Conservation (phyloP, 768 basidiomycete species). For the Baorangia bicolor region DNA sequence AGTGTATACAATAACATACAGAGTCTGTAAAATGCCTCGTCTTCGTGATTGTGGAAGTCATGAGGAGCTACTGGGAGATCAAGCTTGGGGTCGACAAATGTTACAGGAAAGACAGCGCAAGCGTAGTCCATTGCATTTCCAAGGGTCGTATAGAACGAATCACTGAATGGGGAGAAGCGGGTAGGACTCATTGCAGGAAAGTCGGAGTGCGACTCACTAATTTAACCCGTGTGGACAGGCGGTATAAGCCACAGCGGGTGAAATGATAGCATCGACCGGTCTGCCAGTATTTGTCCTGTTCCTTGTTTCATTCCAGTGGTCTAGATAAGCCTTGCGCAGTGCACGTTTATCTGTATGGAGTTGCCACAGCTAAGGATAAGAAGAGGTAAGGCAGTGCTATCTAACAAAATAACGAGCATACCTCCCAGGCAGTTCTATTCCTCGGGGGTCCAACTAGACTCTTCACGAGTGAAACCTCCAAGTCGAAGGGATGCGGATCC, state of each 20-base stretch:
- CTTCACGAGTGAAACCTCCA: constrained; percentile 44
- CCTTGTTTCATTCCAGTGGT: constrained; percentile 49
- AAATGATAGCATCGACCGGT: constrained; percentile 53
- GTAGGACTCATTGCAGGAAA: constrained; percentile 13
- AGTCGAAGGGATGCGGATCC: constrained; percentile 37
- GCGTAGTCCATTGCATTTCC: constrained; percentile 51
- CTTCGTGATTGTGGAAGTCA: constrained; percentile 42
- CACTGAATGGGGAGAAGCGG: constrained; percentile 20
- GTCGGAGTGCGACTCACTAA: constrained; percentile 28
- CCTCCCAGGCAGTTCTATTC: constrained; percentile 44
- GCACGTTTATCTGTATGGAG: constrained; percentile 41
- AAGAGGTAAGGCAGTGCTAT: background rate
- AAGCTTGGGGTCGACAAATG: constrained; percentile 40
- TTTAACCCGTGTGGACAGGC: constrained; percentile 47
- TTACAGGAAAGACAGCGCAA: constrained; percentile 46
- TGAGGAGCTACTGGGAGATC: constrained; percentile 37
- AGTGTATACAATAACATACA: constrained; percentile 35
- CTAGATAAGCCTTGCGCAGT: constrained; percentile 45
- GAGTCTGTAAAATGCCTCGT: constrained; percentile 43
- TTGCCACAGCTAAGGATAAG: constrained; percentile 40
- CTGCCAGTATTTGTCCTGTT: constrained; percentile 44
- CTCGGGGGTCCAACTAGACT: constrained; percentile 44
- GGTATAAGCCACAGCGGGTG: constrained; percentile 42
- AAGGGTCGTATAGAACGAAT: constrained; percentile 45
- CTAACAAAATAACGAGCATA: constrained; percentile 9